Base-by-base conservation (phyloP, 495 filamentous ascomycete species). In the Glonium stellatum region DNA sequence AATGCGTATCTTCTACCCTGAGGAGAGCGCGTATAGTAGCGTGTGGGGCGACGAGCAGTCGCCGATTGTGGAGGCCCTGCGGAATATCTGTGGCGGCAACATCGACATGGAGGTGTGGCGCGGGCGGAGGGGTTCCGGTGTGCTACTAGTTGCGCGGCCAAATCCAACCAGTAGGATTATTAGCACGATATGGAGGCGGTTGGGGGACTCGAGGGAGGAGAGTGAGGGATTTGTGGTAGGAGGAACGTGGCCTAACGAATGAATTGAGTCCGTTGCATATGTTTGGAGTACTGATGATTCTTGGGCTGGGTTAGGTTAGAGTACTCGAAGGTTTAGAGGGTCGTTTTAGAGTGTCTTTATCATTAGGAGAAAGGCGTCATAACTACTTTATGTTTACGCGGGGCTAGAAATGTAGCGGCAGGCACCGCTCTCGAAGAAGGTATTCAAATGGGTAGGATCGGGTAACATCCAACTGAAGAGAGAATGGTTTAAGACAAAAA, bases 51-150 rank as follows among this genome's bases (percentile, higher is more conserved):
- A 69, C 60, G 63, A 69, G 19, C 15, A 55, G 19, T 57, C 53
- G 9, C 68, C 70, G 6, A 59, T 61, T 31, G 51, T 61, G 9
- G 53, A 69, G 22, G 64, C 67, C 1, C 52, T 72, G 51, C 59
- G 58, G 46, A 69, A 66, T 48, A 62, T 64, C 21, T 64, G 46
- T 46, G 64, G 54, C 44, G 68, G 61, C 2, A 61, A 67, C 39
- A 61, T 70, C 21, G 64, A 59, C 13, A 67, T 69, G 35, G 66
- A 70, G 52, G 59, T 70, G 12, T 69, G 60, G 62, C 57, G 66
- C 0, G 66, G 68, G 18, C 25, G 60, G 54, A 6, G 21, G n/a
- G 69, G 68, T 2, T 66, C 61, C 19, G 70, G 63, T 5, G 66
- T 70, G 4, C 54, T 49, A 13, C 22, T 72, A 1, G 65, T 27